These are phyloP conservation scores for Malus orientalis DNA, from an alignment of 306 rosid species.

Conservation along the genomic window DNA sequence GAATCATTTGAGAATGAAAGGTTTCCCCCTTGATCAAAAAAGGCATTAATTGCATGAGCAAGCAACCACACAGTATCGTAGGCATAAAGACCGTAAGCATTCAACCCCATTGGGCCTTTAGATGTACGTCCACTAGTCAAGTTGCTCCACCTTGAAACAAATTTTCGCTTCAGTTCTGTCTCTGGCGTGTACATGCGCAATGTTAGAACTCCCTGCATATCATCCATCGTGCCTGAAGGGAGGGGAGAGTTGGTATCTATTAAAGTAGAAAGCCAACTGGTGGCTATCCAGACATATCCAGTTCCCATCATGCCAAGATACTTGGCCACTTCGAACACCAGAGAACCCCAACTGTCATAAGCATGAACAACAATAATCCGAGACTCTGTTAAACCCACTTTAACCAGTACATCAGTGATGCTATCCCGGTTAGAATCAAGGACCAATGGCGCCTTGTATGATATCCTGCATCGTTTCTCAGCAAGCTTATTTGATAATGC, in stretches of 20 bases:
- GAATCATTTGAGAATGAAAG: slow-evolving; percentile 66
- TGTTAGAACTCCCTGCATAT: slow-evolving; percentile 70
- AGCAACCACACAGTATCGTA: slow-evolving; percentile 84
- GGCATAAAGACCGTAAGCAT: slow-evolving; percentile 50
- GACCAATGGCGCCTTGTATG: slow-evolving; percentile 68
- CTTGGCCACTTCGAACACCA: slow-evolving; percentile 52
- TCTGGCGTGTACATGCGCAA: slow-evolving; percentile 64
- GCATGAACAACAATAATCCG: slow-evolving; percentile 65
- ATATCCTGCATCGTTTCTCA: slow-evolving; percentile 73
- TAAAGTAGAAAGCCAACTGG: slow-evolving; percentile 56
- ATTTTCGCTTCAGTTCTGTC: slow-evolving; percentile 49
- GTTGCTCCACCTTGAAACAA: slow-evolving; percentile 73
- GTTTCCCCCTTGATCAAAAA: slow-evolving; percentile 63
- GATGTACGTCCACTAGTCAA: slow-evolving; percentile 37
- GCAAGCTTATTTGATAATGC: slow-evolving; percentile 71
- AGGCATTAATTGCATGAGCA: slow-evolving; percentile 70
- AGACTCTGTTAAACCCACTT: slow-evolving; percentile 76
- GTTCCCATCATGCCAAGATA: slow-evolving; percentile 74
- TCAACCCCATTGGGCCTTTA: slow-evolving; percentile 41
- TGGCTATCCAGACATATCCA: slow-evolving; percentile 91
- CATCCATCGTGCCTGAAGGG: slow-evolving; percentile 33
- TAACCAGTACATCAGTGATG: slow-evolving; percentile 60
- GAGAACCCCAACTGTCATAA: slow-evolving; percentile 32
- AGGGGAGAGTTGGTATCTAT: slow-evolving; percentile 49
- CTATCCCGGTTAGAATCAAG: slow-evolving; percentile 37